Percentiles rank a stretch among this genome's conserved stretches.
Conservation (phyloP, 2,329 filamentous ascomycete genomes). For the Blastomyces emzantsi region DNA sequence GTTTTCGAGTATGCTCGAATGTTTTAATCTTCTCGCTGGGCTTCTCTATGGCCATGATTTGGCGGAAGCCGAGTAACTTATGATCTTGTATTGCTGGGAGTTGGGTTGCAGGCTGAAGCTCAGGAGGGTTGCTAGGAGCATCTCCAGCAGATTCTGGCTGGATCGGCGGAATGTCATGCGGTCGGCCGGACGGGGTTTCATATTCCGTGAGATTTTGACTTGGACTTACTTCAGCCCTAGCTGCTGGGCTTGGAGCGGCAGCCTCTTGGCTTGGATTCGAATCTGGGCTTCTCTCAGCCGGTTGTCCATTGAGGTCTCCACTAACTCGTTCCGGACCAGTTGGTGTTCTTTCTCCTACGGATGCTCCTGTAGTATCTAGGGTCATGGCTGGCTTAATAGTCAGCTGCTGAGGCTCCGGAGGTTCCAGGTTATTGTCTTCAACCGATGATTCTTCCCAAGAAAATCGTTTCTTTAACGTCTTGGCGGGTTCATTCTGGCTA, state of each 20-base stretch:
- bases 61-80: conserved; percentile 56
- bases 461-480: conserved; percentile 32
- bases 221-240: neutral
- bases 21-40: conserved; percentile 60
- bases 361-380: neutral
- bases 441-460: conserved; percentile 33
- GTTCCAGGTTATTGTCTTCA: conserved; percentile 12
- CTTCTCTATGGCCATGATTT: conserved; percentile 63
- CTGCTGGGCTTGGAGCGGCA: neutral
- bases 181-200: neutral
- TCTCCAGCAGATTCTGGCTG: neutral
- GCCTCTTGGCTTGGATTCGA: conserved; percentile 1
- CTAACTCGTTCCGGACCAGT: neutral
- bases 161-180: neutral
- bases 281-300: neutral
- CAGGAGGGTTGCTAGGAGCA: neutral
- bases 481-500: conserved; percentile 15
- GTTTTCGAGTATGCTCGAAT: conserved; percentile 61
- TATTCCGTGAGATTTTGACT: neutral
- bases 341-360: neutral
- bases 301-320: neutral
- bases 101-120: conserved; percentile 8
- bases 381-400: neutral
- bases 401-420: conserved; percentile 4
- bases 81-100: conserved; percentile 19